These are phyloP conservation scores for Isatis tinctoria DNA, from an alignment of 345 rosid genomes.

Conservation along the genomic window DNA sequence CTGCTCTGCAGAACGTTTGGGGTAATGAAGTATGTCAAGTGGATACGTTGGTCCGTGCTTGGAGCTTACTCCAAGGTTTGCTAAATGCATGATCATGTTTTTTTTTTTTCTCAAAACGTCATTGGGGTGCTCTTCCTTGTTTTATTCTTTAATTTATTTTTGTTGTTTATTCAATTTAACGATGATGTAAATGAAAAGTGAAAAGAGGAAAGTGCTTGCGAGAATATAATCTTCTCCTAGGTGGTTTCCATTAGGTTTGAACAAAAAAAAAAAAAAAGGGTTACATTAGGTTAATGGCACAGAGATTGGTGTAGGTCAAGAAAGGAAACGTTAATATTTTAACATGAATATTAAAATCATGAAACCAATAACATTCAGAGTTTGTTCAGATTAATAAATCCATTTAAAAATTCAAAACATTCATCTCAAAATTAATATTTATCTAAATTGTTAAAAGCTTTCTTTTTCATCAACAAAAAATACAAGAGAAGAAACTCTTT, in stretches of 20 bases:
- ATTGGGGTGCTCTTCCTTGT: neutral
- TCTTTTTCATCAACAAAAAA: too few species aligned
- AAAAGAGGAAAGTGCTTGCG: neutral
- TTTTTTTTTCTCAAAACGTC: neutral
- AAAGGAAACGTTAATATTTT: neutral
- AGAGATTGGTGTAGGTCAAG: too few species aligned
- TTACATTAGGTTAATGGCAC: neutral
- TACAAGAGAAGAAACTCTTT: too few species aligned
- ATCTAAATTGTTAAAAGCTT: too few species aligned
- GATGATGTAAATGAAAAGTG: neutral
- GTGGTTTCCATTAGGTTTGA: neutral
- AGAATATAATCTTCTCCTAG: neutral
- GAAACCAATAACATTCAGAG: too few species aligned
- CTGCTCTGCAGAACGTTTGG: conserved; percentile 53
- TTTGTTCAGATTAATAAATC: too few species aligned
- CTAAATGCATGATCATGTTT: conserved; percentile 20
- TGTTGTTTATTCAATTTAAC: neutral
- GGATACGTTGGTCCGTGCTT: conserved; percentile 50
- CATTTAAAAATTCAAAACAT: too few species aligned
- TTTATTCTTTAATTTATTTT: neutral
- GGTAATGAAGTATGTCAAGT: conserved; percentile 46
- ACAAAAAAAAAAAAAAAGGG: too few species aligned
- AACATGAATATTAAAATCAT: too few species aligned
- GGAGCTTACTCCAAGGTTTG: conserved; percentile 44
- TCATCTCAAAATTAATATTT: too few species aligned